Evolutionary conservation across 2,329 filamentous ascomycete genomes (phyloP).

Genomic region (Cladosporium sp.): DNA sequence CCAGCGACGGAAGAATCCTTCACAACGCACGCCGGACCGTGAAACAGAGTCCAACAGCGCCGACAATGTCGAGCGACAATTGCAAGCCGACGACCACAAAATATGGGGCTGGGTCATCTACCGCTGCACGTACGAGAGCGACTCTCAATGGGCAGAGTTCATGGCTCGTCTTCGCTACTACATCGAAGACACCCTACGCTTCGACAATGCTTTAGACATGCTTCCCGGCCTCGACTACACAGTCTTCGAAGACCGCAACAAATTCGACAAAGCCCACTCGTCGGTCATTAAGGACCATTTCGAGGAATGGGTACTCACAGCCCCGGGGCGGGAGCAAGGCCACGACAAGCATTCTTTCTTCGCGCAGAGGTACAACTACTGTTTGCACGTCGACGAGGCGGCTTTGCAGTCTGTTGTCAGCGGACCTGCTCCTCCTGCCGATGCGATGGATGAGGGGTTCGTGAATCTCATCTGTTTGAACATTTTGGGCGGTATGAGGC

Average conservation of each 20-base stretch:
- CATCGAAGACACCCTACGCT: constrained; percentile 4
- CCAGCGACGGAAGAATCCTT: background rate
- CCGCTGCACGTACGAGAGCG: constrained; percentile 17
- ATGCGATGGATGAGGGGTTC: background rate
- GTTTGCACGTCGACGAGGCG: constrained; percentile 16
- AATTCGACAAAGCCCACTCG: constrained; percentile 2
- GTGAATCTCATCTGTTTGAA: constrained; percentile 7
- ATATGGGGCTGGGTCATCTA: constrained; percentile 21
- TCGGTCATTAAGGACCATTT: constrained; percentile 15
- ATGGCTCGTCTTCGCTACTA: constrained; percentile 11
- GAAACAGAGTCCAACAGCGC: background rate
- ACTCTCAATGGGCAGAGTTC: constrained; percentile 16
- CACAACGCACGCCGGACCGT: background rate
- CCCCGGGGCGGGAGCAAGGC: constrained; percentile 14
- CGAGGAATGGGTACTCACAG: constrained; percentile 9
- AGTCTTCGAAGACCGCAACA: constrained; percentile 16
- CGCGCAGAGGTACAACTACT: constrained; percentile 17
- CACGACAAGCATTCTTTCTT: background rate
- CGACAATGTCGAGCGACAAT: constrained; percentile 16
- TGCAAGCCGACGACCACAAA: constrained; percentile 16
- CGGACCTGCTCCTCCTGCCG: constrained; percentile 1
- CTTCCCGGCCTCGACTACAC: constrained; percentile 4
- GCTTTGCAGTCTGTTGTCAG: constrained; percentile 14
- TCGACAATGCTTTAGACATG: constrained; percentile 15
- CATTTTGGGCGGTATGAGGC: constrained; percentile 6